Base-by-base conservation (phyloP, 768 basidiomycete genomes). In the Rhodotorula sphaerocarpa region DNA sequence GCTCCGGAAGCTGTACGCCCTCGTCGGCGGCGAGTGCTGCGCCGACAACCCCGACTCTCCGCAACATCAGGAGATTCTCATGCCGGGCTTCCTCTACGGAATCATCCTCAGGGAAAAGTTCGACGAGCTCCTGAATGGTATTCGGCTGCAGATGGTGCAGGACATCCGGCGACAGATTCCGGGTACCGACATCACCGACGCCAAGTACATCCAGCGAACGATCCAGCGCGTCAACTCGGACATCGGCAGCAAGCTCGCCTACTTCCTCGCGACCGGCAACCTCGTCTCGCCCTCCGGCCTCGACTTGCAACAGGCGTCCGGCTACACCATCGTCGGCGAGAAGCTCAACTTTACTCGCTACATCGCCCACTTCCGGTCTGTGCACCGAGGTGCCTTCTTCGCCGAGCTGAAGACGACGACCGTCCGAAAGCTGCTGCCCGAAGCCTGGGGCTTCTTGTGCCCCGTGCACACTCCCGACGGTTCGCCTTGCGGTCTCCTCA, bases 381-480 rank as follows among this genome's bases (percentile, higher is more conserved):
- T 99, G 34, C 95, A 99, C 77, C 88, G 95, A 77, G 95, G 95
- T 75, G 91, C 95, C 42, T 99, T 99, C 82, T 99, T 99, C 74
- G 88, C 92, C 11, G 91, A 97, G 75, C 83, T 97, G 57, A 96
- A 96, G 79, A 99, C 95, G 2, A 99, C 95, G 0, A 86, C 90
- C 27, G 95, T 99, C 58, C 85, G 95, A 66, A 97, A 97, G 75
- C 79, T 99, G 54, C 79, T 96, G 23, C 95, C 95, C 28, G 95
- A 99, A 77, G 88, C 93, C 39, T 99, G 95, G 95, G 95, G 92
- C 53, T 99, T 99, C 79, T 77, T 99, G 14, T 99, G 95, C 73
- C 95, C 95, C 27, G 95, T 99, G 23, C 95, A 99, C 74, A 99
- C 95, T 2, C 95, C 95, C 25, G 95, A 99, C 79, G 95, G 95